Base-by-base conservation (phyloP, 2,329 filamentous ascomycete species). In the Cryphonectria japonica region DNA sequence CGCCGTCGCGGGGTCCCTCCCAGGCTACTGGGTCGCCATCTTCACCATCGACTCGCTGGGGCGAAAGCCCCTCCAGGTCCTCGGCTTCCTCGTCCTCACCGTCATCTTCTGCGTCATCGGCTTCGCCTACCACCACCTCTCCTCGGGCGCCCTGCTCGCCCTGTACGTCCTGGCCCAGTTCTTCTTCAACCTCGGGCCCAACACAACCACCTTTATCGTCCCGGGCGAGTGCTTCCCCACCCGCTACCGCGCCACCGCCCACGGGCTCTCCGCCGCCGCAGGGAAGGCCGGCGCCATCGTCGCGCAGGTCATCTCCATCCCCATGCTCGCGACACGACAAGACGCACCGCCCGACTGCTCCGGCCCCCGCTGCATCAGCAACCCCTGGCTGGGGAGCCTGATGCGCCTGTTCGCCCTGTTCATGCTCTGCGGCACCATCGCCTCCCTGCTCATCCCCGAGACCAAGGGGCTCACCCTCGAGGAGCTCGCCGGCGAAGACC, bases 391-490 rank as follows among this genome's bases (percentile, higher is more conserved):
- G 68, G 87, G 92, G 78, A 89, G 91, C 70, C 87, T 95, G 52
- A 90, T 95, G 83, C 86, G 93, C 78, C 91, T 94, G 52, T 94
- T 93, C 79, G 91, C 92, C 0, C 84, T 93, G 13, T 94, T 95
- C 83, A 95, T 94, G 93, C 84, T 95, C 7, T 86, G 87, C 67
- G 93, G 93, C 50, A 87, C 88, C 63, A 80, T 93, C 63, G 88
- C 89, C 2, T 90, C 90, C 1, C 82, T 94, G 3, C 81, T 95
- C n/a, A 89, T 95, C 32, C 92, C 92, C 0, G 93, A 94, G 81
- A 94, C 91, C 0, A 94, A 92, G 82, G 86, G 91, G 1, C 85
- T 89, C 78, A 93, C 92, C 0, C 83, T 96, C 59, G 93, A 94
- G 78, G 87, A 91, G 74, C 82, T 94, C 22, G 86, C 90, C 1